phyloP scores from a whole-genome alignment of 805 yeast species.

The Torulaspora quercuum region DNA sequence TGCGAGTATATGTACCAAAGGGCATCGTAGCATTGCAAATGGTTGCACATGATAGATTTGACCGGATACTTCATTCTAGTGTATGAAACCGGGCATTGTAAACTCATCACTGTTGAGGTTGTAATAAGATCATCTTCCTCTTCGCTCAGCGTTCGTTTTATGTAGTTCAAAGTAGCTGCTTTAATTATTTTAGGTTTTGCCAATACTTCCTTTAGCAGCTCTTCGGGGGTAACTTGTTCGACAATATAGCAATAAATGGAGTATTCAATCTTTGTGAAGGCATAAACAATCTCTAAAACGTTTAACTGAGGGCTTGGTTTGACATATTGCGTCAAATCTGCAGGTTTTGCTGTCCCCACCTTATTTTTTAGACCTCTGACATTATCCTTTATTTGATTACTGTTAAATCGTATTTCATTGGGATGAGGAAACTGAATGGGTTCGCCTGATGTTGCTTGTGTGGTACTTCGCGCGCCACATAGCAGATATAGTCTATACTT shows the following conservation, averaged over 20 bases:
- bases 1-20: constrained; percentile 69
- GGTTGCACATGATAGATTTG: constrained; percentile 67
- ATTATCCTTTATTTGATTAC: constrained; percentile 46
- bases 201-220: constrained; percentile 40
- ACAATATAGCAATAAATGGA: constrained; percentile 59
- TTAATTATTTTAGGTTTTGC: constrained; percentile 51
- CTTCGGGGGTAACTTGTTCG: constrained; percentile 43
- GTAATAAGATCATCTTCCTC: constrained; percentile 68
- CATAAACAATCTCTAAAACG: constrained; percentile 52
- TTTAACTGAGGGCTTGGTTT: constrained; percentile 37
- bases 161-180: constrained; percentile 47
- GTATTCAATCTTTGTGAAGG: constrained; percentile 51
- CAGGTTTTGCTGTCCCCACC: constrained; percentile 78
- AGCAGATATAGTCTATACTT: constrained; percentile 47
- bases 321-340: constrained; percentile 61
- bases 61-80: constrained; percentile 68
- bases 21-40: constrained; percentile 87
- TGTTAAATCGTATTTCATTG: constrained; percentile 63
- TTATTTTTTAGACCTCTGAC: constrained; percentile 73
- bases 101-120: constrained; percentile 59
- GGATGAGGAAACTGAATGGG: constrained; percentile 76
- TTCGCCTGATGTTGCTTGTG: constrained; percentile 48
- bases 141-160: constrained; percentile 39
- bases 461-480: constrained; percentile 46
- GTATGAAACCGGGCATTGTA: constrained; percentile 78